A percentile compares a stretch with the other conserved stretches of the same genome.
phyloP scores from a whole-genome alignment of 2,329 filamentous ascomycete genomes.

The Trichoderma arundinaceum region DNA sequence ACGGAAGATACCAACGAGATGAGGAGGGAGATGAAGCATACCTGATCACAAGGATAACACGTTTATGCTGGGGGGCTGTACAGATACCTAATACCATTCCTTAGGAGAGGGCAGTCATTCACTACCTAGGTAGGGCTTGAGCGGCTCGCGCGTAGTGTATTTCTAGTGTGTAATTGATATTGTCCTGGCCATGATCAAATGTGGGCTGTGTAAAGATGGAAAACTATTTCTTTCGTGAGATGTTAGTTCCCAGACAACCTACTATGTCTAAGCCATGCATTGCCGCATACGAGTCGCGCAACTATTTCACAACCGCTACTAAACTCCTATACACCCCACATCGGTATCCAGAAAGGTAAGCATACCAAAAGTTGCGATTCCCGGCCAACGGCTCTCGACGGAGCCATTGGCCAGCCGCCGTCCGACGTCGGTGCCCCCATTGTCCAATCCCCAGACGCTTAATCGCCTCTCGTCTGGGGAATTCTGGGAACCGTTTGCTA shows the following conservation, averaged over 20 bases:
- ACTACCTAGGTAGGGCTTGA: background rate
- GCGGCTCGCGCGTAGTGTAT: background rate
- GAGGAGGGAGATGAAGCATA: background rate
- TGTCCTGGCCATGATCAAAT: background rate
- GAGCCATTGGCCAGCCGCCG: background rate
- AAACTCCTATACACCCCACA: background rate
- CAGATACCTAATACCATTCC: constrained; percentile 22
- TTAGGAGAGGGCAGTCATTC: constrained; percentile 14
- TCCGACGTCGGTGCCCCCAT: constrained; percentile 15
- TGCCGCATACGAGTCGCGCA: constrained; percentile 3
- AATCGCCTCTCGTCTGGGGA: constrained; percentile 11
- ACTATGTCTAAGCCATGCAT: background rate
- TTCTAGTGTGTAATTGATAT: background rate
- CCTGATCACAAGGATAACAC: background rate
- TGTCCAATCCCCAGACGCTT: constrained; percentile 20
- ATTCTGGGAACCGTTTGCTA: background rate
- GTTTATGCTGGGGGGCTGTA: background rate
- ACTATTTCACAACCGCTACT: background rate
- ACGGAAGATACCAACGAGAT: constrained; percentile 10
- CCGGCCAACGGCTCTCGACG: constrained; percentile 13
- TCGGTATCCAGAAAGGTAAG: no score
- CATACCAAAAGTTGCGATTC: no score
- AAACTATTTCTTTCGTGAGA: background rate
- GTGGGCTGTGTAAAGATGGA: background rate
- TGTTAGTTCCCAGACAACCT: no score